Percentiles rank a stretch among this genome's conserved stretches.
Evolutionary conservation across 495 filamentous ascomycete species (phyloP).

Genomic region (Hypoxylon subgilvum): DNA sequence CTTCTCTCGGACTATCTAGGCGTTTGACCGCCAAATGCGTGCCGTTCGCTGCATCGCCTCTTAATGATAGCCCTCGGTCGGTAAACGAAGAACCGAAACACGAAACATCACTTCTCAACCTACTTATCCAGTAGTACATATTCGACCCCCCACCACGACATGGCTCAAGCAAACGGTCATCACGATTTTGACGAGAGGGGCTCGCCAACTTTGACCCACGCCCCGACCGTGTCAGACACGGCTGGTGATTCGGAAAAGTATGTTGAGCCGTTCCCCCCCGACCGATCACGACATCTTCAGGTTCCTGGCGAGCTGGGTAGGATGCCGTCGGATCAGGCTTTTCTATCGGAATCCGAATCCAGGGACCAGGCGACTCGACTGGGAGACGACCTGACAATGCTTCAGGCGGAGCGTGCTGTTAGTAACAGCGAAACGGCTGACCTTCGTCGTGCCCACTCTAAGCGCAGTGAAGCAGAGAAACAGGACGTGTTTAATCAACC

Average conservation of each 20-base stretch:
- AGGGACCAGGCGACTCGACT: constrained; percentile 72
- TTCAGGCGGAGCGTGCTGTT: constrained; percentile 81
- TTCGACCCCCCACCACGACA: too few relatives aligned
- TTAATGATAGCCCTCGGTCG: neutral
- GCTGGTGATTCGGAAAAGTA: constrained; percentile 31
- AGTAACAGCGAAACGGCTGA: constrained; percentile 56
- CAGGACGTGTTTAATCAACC: constrained; percentile 84
- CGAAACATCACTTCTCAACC: too few relatives aligned
- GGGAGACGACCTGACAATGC: constrained; percentile 82
- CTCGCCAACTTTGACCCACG: constrained; percentile 32
- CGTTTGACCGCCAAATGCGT: neutral
- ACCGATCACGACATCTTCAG: constrained; percentile 28
- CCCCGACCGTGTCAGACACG: constrained; percentile 36
- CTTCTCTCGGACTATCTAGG: neutral
- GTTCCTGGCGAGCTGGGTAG: constrained; percentile 22
- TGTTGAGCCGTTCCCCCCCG: constrained; percentile 27
- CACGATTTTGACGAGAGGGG: constrained; percentile 35
- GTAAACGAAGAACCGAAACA: too few relatives aligned
- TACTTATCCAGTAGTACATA: too few relatives aligned
- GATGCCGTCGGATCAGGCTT: constrained; percentile 7
- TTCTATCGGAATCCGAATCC: constrained; percentile 34
- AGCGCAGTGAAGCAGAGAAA: constrained; percentile 53
- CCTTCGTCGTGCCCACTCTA: constrained; percentile 44
- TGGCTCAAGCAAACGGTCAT: constrained; percentile 16
- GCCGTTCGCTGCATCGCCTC: neutral